Evolutionary conservation across 1,139 yeast species (phyloP).

Genomic region (Debaryomyces udenii): DNA sequence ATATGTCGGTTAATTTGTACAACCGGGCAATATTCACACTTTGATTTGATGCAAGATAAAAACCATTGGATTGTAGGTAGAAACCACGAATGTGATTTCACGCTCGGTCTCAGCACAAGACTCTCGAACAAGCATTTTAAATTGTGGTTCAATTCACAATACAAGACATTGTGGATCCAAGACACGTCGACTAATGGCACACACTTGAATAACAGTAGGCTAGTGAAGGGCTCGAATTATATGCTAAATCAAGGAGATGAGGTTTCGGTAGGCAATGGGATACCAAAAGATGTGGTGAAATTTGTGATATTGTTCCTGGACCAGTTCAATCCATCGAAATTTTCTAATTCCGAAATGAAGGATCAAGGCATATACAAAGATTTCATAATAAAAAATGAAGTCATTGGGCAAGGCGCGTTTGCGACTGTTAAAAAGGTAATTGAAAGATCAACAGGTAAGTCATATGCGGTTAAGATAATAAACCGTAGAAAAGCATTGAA

Average conservation of each 20-base stretch:
- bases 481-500: constrained; percentile 75
- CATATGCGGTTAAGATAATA: constrained; percentile 89
- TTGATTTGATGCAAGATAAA: constrained; percentile 42
- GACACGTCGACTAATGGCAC: constrained; percentile 91
- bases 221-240: constrained; percentile 81
- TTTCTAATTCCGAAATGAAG: constrained; percentile 23
- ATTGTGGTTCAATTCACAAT: constrained; percentile 60
- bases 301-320: constrained; percentile 69
- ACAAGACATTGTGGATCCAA: constrained; percentile 62
- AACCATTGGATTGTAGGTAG: constrained; percentile 81
- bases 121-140: constrained; percentile 79
- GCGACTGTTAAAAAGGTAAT: constrained; percentile 93
- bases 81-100: constrained; percentile 64
- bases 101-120: constrained; percentile 64
- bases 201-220: constrained; percentile 69
- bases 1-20: constrained; percentile 65
- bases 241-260: constrained; percentile 91
- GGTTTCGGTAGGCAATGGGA: constrained; percentile 87
- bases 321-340: constrained; percentile 39
- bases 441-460: constrained; percentile 79
- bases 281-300: constrained; percentile 71
- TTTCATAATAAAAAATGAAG: constrained; percentile 78
- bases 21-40: constrained; percentile 56
- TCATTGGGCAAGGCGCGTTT: constrained; percentile 96
- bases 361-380: constrained; percentile 66